Conservation (phyloP, 2,329 filamentous ascomycete species). For the Monosporascus cannonballus region DNA sequence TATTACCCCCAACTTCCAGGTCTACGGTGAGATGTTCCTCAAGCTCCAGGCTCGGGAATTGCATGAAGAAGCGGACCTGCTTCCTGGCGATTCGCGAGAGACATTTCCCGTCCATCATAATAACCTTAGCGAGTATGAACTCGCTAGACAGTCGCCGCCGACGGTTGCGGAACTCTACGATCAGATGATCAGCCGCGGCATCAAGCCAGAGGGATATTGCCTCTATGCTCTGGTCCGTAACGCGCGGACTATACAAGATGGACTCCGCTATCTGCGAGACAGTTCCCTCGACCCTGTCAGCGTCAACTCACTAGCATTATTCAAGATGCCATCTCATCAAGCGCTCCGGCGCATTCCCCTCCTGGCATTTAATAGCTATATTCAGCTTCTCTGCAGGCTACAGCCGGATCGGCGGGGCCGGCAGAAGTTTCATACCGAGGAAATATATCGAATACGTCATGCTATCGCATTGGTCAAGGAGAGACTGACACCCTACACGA, state of each 20-base stretch:
- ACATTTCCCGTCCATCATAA: slow-evolving; percentile 46
- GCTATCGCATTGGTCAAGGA: slow-evolving; percentile 28
- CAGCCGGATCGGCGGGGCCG: slow-evolving; percentile 22
- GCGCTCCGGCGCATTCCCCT: slow-evolving; percentile 26
- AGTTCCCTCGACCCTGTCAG: slow-evolving; percentile 24
- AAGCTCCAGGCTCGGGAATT: slow-evolving; percentile 41
- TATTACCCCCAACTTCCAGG: slow-evolving; percentile 34
- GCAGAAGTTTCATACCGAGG: slow-evolving; percentile 13
- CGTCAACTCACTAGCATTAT: slow-evolving; percentile 13
- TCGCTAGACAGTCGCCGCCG: slow-evolving; percentile 56
- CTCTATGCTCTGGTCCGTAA: slow-evolving; percentile 51
- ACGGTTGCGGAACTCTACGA: slow-evolving; percentile 51
- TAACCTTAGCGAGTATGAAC: slow-evolving; percentile 60
- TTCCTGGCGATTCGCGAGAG: slow-evolving; percentile 57
- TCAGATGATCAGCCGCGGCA: slow-evolving; percentile 45
- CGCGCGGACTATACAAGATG: slow-evolving; percentile 41
- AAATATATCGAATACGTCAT: slow-evolving; percentile 23
- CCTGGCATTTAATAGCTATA: slow-evolving; percentile 42
- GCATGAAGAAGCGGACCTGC: slow-evolving; percentile 20
- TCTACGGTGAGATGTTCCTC: slow-evolving; percentile 56
- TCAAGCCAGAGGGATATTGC: slow-evolving; percentile 43
- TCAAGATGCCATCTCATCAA: slow-evolving; percentile 11
- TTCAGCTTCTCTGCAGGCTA: slow-evolving; percentile 42
- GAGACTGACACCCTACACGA: slow-evolving; percentile 20
- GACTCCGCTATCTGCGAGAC: slow-evolving; percentile 44